These are phyloP conservation scores for Debaryomyces hansenii DNA, from an alignment of 805 yeast genomes.

Conservation along the genomic window DNA sequence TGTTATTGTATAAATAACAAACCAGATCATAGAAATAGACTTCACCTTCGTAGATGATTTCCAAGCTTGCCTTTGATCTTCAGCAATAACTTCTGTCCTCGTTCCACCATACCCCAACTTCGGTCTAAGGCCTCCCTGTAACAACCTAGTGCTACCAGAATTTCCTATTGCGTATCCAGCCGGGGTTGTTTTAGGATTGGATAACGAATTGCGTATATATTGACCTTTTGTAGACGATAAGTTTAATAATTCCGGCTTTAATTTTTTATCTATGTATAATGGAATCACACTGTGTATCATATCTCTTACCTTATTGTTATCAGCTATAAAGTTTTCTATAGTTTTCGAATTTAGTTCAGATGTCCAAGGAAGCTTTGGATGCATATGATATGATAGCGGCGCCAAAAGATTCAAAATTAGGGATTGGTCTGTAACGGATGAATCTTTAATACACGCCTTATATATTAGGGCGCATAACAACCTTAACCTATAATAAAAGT, in stretches of 20 bases:
- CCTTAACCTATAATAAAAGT: slow-evolving; percentile 6
- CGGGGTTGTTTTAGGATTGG: slow-evolving; percentile 2
- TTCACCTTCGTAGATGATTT: slow-evolving; percentile 21
- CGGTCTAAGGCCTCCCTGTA: slow-evolving; percentile 13
- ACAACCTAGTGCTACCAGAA: background rate
- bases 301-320: background rate
- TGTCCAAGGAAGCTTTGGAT: slow-evolving; percentile 34
- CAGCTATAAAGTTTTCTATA: background rate
- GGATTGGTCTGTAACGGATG: background rate
- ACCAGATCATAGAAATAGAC: slow-evolving; percentile 26
- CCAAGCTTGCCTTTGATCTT: slow-evolving; percentile 27
- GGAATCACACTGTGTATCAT: background rate
- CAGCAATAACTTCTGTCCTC: slow-evolving; percentile 18
- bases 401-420: background rate
- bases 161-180: background rate
- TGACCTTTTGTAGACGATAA: background rate
- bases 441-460: background rate
- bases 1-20: slow-evolving; percentile 13
- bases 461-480: slow-evolving; percentile 4
- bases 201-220: background rate
- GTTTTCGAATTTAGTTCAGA: slow-evolving; percentile 10
- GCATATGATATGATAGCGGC: slow-evolving; percentile 19
- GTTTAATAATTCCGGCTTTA: slow-evolving; percentile 1
- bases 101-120: slow-evolving; percentile 22
- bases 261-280: background rate